Base-by-base conservation (phyloP, 2,329 filamentous ascomycete genomes). In the Aspergillus amoenus region DNA sequence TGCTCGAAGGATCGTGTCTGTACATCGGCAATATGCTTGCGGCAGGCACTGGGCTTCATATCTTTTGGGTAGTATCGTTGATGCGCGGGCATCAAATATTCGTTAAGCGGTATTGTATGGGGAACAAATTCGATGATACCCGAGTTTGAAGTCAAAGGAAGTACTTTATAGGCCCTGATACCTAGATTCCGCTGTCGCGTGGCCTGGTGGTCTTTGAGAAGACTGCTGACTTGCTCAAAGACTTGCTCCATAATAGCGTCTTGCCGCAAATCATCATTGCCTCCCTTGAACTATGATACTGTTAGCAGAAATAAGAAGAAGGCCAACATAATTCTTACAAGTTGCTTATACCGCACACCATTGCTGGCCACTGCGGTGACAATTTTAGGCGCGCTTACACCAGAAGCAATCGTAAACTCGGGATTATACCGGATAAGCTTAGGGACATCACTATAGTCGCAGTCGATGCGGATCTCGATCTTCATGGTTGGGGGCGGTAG, bases 191-290 rank as follows among this genome's bases (percentile, higher is more conserved):
- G 88, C 69, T 96, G 92, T 40, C 92, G 88, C 2, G 94, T 97
- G 12, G 88, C 84, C 55, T 91, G 88, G 72, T 97, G 92, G 48
- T 90, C 88, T 70, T 90, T 90, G 24, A 99, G 80, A 21, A 99
- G 84, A 51, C 90, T 90, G 57, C 92, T 97, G 21, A 97, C 94
- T 74, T 96, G 92, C 57, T 93, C 91, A 72, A 99, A 99, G 1
- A 99, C 94, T 75, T 99, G 94, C 74, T 99, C 95, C 95, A 99
- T 99, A 79, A 87, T 99, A 44, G 93, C 91, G 69, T 99, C 94
- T 77, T 99, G 94, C 8, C 95, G 89, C 12, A 99, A 83, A 70
- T 99, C 93, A 72, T 99, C 94, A 69, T 93, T 93, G 17, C 94
- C 93, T 61, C 92, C 92, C 80, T 99, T 99, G 70, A 96, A 87